Conservation (phyloP, 495 filamentous ascomycete species). For the Bryoglossum gracile region DNA sequence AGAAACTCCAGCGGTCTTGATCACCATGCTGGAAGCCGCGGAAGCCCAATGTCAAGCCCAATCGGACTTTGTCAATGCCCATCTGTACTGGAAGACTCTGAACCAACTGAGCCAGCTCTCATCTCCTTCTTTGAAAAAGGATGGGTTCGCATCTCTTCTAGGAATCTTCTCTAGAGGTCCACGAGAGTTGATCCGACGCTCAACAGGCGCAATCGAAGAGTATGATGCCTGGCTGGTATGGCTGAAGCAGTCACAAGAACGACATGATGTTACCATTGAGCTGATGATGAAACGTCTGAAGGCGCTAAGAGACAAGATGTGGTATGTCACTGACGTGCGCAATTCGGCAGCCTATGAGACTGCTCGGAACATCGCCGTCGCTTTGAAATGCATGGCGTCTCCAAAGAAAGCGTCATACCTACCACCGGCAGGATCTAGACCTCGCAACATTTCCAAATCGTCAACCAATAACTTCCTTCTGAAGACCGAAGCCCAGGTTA, state of each 20-base stretch:
- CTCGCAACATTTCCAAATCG: conserved; percentile 40
- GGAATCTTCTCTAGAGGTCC: conserved; percentile 63
- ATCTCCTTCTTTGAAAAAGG: conserved; percentile 53
- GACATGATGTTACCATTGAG: conserved; percentile 57
- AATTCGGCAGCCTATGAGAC: conserved; percentile 89
- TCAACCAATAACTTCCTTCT: conserved; percentile 64
- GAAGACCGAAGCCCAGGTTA: conserved; percentile 75
- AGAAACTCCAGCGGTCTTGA: conserved; percentile 40
- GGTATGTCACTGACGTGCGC: conserved; percentile 94
- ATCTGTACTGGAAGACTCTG: conserved; percentile 61
- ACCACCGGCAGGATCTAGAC: conserved; percentile 17
- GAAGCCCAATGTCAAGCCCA: conserved; percentile 58
- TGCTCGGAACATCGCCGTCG: conserved; percentile 76
- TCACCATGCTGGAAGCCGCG: conserved; percentile 63
- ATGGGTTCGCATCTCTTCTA: conserved; percentile 61
- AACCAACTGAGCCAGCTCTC: conserved; percentile 54
- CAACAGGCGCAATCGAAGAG: conserved; percentile 59
- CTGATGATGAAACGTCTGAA: conserved; percentile 60
- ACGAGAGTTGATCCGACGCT: conserved; percentile 58
- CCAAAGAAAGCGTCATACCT: conserved; percentile 41
- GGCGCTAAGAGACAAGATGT: conserved; percentile 87
- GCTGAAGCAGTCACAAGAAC: conserved; percentile 65
- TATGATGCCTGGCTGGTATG: conserved; percentile 72
- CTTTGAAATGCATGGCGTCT: conserved; percentile 86
- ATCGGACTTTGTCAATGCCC: conserved; percentile 62